Conservation (phyloP, 1,284 basidiomycete genomes). For the Anthracocystis setariae region DNA sequence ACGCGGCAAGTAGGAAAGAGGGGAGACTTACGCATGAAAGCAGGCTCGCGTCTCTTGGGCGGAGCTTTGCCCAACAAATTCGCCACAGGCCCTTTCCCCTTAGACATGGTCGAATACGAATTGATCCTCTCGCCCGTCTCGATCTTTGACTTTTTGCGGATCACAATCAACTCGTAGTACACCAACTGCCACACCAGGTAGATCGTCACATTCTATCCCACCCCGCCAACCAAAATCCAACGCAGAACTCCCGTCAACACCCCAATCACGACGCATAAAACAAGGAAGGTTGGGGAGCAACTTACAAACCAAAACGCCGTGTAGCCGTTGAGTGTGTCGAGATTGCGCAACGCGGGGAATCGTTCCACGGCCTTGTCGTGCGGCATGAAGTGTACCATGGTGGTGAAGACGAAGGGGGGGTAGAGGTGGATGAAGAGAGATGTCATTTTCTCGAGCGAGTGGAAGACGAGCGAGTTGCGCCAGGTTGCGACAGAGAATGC, state of each 20-base stretch:
- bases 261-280: too few relatives aligned
- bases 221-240: too few relatives aligned
- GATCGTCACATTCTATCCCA: constrained; percentile 73
- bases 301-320: constrained; percentile 72
- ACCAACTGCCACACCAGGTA: constrained; percentile 88
- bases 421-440: constrained; percentile 68
- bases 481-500: constrained; percentile 94
- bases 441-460: constrained; percentile 86
- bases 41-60: constrained; percentile 38
- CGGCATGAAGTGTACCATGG: constrained; percentile 87
- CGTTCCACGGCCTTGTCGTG: constrained; percentile 73
- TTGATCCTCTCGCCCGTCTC: constrained; percentile 58
- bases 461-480: constrained; percentile 85
- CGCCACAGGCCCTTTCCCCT: constrained; percentile 58
- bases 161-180: constrained; percentile 69
- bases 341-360: constrained; percentile 80
- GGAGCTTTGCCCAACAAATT: constrained; percentile 55
- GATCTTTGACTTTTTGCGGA: constrained; percentile 46
- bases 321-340: constrained; percentile 75
- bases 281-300: constrained; percentile 1
- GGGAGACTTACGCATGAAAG: constrained; percentile 41
- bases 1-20: neutral
- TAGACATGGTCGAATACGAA: constrained; percentile 51
- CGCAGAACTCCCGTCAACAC: too few relatives aligned
- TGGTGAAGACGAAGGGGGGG: constrained; percentile 79